These are phyloP conservation scores for Pseudognaphalium luteoalbum DNA, from an alignment of 129 eudicot species.

Conservation along the genomic window DNA sequence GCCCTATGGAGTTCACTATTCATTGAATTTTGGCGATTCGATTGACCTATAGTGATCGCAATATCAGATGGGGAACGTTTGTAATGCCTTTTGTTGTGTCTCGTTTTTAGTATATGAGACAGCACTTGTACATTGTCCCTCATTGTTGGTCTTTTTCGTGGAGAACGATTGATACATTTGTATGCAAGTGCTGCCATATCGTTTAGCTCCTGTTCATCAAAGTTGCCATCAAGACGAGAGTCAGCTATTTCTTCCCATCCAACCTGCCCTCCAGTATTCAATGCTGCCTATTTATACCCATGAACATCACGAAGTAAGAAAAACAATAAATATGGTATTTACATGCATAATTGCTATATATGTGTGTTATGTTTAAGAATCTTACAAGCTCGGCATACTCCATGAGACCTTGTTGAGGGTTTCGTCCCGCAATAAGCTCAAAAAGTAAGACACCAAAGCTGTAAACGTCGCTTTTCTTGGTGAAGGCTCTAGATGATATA, in stretches of 20 bases:
- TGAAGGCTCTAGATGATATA: slow-evolving; percentile 85
- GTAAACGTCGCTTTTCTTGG: slow-evolving; percentile 89
- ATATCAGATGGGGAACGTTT: slow-evolving; percentile 48
- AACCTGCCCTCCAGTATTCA: slow-evolving; percentile 71
- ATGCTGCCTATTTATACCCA: slow-evolving; percentile 60
- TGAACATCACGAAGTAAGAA: neutral
- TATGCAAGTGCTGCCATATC: slow-evolving; percentile 85
- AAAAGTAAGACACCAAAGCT: slow-evolving; percentile 85
- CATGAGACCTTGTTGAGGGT: slow-evolving; percentile 88
- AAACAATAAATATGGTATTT: neutral
- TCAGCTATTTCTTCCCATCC: slow-evolving; percentile 95
- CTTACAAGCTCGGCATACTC: slow-evolving; percentile 89
- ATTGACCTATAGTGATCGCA: slow-evolving; percentile 42
- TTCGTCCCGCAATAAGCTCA: slow-evolving; percentile 84
- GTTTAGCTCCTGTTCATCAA: slow-evolving; percentile 64
- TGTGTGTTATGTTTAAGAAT: neutral
- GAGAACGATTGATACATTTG: slow-evolving; percentile 65
- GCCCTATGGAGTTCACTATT: slow-evolving; percentile 48
- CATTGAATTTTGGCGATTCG: slow-evolving; percentile 40
- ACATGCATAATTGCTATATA: neutral
- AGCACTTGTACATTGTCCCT: slow-evolving; percentile 75
- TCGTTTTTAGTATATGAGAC: slow-evolving; percentile 53
- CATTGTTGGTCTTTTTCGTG: slow-evolving; percentile 81
- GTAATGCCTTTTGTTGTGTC: slow-evolving; percentile 51
- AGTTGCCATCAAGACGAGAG: slow-evolving; percentile 74